Percentiles rank a stretch among this genome's conserved stretches.
These are phyloP conservation scores for Plasmodium yoelii DNA, from an alignment of 169 alveolate genomes.

Conservation along the genomic window DNA sequence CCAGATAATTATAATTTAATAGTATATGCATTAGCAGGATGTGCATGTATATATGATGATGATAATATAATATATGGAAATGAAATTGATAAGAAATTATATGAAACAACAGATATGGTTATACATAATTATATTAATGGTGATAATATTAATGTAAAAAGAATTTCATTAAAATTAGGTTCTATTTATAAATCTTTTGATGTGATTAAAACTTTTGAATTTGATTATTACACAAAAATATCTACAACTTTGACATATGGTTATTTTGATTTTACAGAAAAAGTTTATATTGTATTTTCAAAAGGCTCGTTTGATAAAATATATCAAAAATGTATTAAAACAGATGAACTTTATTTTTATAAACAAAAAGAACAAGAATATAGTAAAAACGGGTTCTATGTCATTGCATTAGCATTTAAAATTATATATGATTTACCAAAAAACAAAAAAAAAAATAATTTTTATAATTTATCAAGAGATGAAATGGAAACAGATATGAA, in stretches of 20 bases:
- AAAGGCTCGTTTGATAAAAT: slow-evolving; percentile 75
- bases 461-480: slow-evolving; percentile 64
- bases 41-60: slow-evolving; percentile 65
- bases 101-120: slow-evolving; percentile 68
- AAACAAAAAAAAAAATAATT: slow-evolving; percentile 7
- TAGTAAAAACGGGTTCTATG: slow-evolving; percentile 74
- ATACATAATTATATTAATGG: slow-evolving; percentile 33
- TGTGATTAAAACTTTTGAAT: slow-evolving; percentile 41
- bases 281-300: slow-evolving; percentile 51
- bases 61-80: slow-evolving; percentile 47
- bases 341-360: slow-evolving; percentile 31
- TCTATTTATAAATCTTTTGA: slow-evolving; percentile 25
- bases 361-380: slow-evolving; percentile 77
- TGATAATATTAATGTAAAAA: slow-evolving; percentile 47
- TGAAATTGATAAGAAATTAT: slow-evolving; percentile 56
- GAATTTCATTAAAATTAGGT: slow-evolving; percentile 43
- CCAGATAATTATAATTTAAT: slow-evolving; percentile 47
- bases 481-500: slow-evolving; percentile 80
- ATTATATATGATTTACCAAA: slow-evolving; percentile 13
- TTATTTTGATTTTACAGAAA: slow-evolving; percentile 36
- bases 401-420: slow-evolving; percentile 69
- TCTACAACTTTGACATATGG: slow-evolving; percentile 69
- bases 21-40: slow-evolving; percentile 69
- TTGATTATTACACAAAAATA: slow-evolving; percentile 66
- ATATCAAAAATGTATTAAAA: slow-evolving; percentile 52